phyloP scores from a whole-genome alignment of 306 rosid genomes.

The Gastrolobium villosum region DNA sequence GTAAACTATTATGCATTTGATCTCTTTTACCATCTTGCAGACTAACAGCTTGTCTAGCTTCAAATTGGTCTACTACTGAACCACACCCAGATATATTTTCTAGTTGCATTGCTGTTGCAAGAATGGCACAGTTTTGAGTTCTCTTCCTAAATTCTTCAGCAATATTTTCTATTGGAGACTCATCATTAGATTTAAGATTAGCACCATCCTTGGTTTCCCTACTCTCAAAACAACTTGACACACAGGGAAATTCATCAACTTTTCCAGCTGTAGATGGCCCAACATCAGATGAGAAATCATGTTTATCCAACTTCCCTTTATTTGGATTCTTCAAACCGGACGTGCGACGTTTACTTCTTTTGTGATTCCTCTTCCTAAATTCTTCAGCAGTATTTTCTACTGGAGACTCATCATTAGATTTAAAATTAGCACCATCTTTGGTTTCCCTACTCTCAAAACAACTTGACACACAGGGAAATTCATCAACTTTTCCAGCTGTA shows the following conservation, averaged over 20 bases:
- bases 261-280: too few species aligned
- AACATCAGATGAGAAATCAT: too few species aligned
- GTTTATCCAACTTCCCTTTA: too few species aligned
- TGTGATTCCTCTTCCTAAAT: too few species aligned
- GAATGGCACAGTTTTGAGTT: conserved; percentile 54
- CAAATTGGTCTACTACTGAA: conserved; percentile 44
- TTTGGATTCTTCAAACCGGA: too few species aligned
- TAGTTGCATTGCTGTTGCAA: conserved; percentile 54
- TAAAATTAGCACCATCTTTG: too few species aligned
- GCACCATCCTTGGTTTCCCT: conserved; percentile 52
- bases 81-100: conserved; percentile 45
- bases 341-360: too few species aligned
- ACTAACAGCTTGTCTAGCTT: conserved; percentile 39
- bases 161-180: conserved; percentile 42
- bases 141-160: conserved; percentile 55
- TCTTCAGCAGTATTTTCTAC: too few species aligned
- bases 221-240: conserved; percentile 42
- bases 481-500: too few species aligned
- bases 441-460: too few species aligned
- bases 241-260: conserved; percentile 26
- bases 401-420: too few species aligned
- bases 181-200: conserved; percentile 46
- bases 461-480: too few species aligned
- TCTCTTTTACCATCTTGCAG: conserved; percentile 50
- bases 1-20: conserved; percentile 52